phyloP scores from a whole-genome alignment of 768 basidiomycete species.

The Suillus spraguei region DNA sequence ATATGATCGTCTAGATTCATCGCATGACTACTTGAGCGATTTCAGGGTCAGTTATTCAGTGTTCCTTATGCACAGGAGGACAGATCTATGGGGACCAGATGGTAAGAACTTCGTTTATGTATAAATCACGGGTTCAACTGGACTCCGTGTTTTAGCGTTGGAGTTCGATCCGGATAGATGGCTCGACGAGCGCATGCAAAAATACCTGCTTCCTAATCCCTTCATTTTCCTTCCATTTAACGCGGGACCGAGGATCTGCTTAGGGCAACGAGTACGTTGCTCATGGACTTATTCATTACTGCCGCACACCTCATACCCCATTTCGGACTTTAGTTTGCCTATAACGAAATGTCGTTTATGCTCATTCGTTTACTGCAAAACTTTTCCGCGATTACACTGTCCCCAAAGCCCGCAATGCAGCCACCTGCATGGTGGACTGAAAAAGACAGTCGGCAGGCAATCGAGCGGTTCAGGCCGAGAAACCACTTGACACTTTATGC shows the following conservation, averaged over 20 bases:
- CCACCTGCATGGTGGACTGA: constrained; percentile 30
- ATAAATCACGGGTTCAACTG: background rate
- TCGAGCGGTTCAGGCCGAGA: constrained; percentile 29
- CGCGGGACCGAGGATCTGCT: constrained; percentile 40
- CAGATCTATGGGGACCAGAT: constrained; percentile 41
- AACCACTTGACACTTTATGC: constrained; percentile 35
- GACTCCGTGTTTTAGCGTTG: constrained; percentile 15
- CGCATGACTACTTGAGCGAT: background rate
- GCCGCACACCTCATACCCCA: constrained; percentile 9
- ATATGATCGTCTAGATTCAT: background rate
- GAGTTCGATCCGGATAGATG: constrained; percentile 45
- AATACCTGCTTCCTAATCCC: constrained; percentile 39
- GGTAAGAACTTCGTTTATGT: constrained; percentile 13
- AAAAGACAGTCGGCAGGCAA: constrained; percentile 26
- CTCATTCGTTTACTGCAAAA: constrained; percentile 30
- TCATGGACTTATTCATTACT: constrained; percentile 18
- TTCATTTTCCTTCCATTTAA: constrained; percentile 48
- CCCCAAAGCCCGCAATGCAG: constrained; percentile 22
- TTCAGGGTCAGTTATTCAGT: constrained; percentile 28
- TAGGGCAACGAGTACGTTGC: constrained; percentile 33
- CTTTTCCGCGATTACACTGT: constrained; percentile 28
- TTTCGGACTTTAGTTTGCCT: constrained; percentile 32
- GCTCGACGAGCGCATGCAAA: constrained; percentile 38
- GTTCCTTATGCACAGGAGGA: constrained; percentile 37
- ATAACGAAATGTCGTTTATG: constrained; percentile 35